Conservation (phyloP, 768 basidiomycete genomes). For the Hygrophoropsis aurantiaca region DNA sequence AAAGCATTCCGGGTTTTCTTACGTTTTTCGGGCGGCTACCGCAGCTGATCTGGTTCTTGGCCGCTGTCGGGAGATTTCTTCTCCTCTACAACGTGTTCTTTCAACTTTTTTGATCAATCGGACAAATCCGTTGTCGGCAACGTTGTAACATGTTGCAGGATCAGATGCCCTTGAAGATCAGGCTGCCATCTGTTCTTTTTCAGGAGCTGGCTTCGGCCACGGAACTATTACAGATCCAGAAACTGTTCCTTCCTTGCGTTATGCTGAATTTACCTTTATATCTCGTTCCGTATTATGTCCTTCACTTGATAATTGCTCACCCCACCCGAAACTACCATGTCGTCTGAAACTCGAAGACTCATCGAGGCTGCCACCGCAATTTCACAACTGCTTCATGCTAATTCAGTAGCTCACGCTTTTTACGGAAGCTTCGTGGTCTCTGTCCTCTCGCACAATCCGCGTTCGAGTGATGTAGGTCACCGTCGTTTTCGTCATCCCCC, state of each 20-base stretch:
- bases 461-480: constrained; percentile 57
- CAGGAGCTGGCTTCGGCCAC: constrained; percentile 42
- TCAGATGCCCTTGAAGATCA: constrained; percentile 30
- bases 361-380: constrained; percentile 77
- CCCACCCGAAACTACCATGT: constrained; percentile 41
- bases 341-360: constrained; percentile 68
- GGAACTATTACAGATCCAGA: constrained; percentile 53
- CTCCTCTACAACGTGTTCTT: constrained; percentile 5
- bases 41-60: constrained; percentile 8
- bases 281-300: constrained; percentile 55
- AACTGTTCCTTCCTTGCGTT: constrained; percentile 36
- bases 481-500: constrained; percentile 2
- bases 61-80: not conserved
- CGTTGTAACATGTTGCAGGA: constrained; percentile 9
- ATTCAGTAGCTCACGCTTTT: constrained; percentile 75
- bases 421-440: constrained; percentile 75
- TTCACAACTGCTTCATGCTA: constrained; percentile 57
- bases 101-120: constrained; percentile 15
- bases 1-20: constrained; percentile 4
- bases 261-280: constrained; percentile 40
- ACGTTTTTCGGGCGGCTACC: constrained; percentile 8
- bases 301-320: constrained; percentile 37
- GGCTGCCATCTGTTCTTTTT: constrained; percentile 37
- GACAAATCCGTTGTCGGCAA: constrained; percentile 28
- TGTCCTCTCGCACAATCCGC: constrained; percentile 61